Percentiles rank a stretch among this genome's conserved stretches.
These are phyloP conservation scores for Colletotrichum horii DNA, from an alignment of 2,329 filamentous ascomycete species.

Conservation along the genomic window DNA sequence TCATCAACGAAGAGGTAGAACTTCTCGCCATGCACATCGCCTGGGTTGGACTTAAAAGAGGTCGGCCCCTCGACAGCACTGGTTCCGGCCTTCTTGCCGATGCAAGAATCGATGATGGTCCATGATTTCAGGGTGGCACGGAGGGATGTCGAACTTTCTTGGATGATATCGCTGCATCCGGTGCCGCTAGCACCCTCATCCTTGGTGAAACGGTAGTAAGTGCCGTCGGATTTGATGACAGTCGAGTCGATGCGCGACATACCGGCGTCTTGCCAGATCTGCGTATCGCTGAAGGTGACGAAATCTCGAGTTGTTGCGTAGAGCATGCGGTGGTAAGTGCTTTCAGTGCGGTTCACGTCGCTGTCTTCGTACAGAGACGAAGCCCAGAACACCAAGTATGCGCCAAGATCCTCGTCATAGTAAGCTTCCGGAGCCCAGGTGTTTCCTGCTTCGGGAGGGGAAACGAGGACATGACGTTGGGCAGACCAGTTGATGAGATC, in stretches of 20 bases:
- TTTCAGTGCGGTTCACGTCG: slow-evolving; percentile 44
- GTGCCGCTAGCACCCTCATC: slow-evolving; percentile 53
- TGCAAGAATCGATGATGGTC: slow-evolving; percentile 51
- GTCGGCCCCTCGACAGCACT: slow-evolving; percentile 56
- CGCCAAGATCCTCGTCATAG: slow-evolving; percentile 46
- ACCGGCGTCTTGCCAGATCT: slow-evolving; percentile 57
- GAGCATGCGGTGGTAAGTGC: slow-evolving; percentile 57
- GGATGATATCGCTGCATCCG: slow-evolving; percentile 59
- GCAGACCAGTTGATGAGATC: slow-evolving; percentile 56
- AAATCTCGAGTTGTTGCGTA: slow-evolving; percentile 57
- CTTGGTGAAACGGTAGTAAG: slow-evolving; percentile 60
- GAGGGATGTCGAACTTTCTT: slow-evolving; percentile 51
- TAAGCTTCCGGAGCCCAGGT: slow-evolving; percentile 61
- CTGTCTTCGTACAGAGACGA: slow-evolving; percentile 43
- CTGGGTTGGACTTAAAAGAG: slow-evolving; percentile 53
- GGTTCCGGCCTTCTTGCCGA: slow-evolving; percentile 54
- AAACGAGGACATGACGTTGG: slow-evolving; percentile 55
- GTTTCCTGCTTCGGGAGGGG: slow-evolving; percentile 53
- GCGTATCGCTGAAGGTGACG: slow-evolving; percentile 50
- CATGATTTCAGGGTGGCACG: slow-evolving; percentile 46
- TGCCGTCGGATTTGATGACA: slow-evolving; percentile 44
- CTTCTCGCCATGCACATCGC: slow-evolving; percentile 55
- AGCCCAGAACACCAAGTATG: slow-evolving; percentile 53
- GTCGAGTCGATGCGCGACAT: slow-evolving; percentile 59
- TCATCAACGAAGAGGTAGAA: slow-evolving; percentile 63